phyloP scores from a whole-genome alignment of 306 rosid genomes.

The Begonia loranthoides region DNA sequence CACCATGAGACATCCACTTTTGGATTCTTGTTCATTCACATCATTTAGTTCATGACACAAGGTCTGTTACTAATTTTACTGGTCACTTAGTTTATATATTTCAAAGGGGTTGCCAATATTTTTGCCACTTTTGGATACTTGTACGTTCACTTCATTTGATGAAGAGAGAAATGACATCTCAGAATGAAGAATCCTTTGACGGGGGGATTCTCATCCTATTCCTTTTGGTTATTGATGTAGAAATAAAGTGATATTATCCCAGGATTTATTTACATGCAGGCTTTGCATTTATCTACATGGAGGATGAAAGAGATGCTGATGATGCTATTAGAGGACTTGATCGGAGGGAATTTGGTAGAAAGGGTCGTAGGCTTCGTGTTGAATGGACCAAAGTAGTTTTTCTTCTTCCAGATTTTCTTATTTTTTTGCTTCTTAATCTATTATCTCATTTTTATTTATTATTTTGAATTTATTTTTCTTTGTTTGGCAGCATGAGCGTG shows the following conservation, averaged over 20 bases:
- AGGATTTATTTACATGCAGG: constrained; percentile 31
- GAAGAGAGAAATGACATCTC: constrained; percentile 25
- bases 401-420: neutral
- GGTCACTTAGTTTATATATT: constrained; percentile 74
- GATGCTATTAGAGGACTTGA: constrained; percentile 86
- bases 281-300: constrained; percentile 96
- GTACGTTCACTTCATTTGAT: constrained; percentile 21
- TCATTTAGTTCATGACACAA: constrained; percentile 70
- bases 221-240: neutral
- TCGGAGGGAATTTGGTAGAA: constrained; percentile 74
- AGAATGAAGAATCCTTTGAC: constrained; percentile 22
- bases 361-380: constrained; percentile 94
- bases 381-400: constrained; percentile 87
- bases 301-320: constrained; percentile 93
- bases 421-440: constrained; percentile 2
- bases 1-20: constrained; percentile 88
- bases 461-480: neutral
- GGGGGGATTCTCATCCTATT: constrained; percentile 14
- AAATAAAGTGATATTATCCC: too few relatives aligned
- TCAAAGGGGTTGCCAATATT: constrained; percentile 40
- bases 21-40: constrained; percentile 89
- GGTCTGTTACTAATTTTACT: constrained; percentile 95
- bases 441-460: constrained; percentile 1
- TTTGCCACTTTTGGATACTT: constrained; percentile 29
- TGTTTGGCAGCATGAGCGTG: constrained; percentile 70